phyloP scores from a whole-genome alignment of 2,329 filamentous ascomycete genomes.

The Dryadomyces quercivorus region DNA sequence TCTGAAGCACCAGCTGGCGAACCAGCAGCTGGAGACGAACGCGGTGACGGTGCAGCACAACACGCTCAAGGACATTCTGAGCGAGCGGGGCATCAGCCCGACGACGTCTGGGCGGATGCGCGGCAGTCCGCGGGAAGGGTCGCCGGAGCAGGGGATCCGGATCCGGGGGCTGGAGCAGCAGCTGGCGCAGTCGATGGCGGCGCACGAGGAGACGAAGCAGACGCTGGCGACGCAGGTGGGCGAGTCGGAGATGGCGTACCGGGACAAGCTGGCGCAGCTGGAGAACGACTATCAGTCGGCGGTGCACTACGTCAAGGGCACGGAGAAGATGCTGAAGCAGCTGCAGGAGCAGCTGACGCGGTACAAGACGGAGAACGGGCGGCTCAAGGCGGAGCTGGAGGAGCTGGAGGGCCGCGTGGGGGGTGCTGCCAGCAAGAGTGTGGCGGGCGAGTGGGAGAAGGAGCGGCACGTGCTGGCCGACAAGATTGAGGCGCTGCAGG shows the following conservation, averaged over 20 bases:
- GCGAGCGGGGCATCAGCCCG: constrained; percentile 76
- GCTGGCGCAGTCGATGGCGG: constrained; percentile 60
- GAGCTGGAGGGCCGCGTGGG: constrained; percentile 41
- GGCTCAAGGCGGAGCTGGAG: constrained; percentile 72
- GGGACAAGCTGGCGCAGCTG: constrained; percentile 84
- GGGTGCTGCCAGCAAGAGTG: constrained; percentile 17
- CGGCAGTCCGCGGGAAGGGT: constrained; percentile 60
- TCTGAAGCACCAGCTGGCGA: constrained; percentile 68
- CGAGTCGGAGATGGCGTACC: constrained; percentile 78
- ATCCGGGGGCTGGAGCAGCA: constrained; percentile 82
- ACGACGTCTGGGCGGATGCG: constrained; percentile 60
- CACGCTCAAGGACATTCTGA: constrained; percentile 83
- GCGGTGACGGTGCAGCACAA: constrained; percentile 85
- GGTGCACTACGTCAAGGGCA: constrained; percentile 95
- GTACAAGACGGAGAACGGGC: constrained; percentile 76
- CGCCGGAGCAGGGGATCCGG: constrained; percentile 57
- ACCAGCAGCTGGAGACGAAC: constrained; percentile 86
- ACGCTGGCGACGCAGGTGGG: constrained; percentile 68
- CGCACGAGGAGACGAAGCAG: constrained; percentile 75
- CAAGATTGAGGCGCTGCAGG: constrained; percentile 58
- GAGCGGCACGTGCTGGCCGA: constrained; percentile 57
- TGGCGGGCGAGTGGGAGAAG: constrained; percentile 54
- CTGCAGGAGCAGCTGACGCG: constrained; percentile 95
- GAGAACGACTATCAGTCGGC: constrained; percentile 97
- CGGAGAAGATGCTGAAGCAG: constrained; percentile 97